Percentiles rank a stretch among this genome's conserved stretches.
phyloP scores from a whole-genome alignment of 2,329 filamentous ascomycete species.

The Parasarocladium wereldwijsianum region DNA sequence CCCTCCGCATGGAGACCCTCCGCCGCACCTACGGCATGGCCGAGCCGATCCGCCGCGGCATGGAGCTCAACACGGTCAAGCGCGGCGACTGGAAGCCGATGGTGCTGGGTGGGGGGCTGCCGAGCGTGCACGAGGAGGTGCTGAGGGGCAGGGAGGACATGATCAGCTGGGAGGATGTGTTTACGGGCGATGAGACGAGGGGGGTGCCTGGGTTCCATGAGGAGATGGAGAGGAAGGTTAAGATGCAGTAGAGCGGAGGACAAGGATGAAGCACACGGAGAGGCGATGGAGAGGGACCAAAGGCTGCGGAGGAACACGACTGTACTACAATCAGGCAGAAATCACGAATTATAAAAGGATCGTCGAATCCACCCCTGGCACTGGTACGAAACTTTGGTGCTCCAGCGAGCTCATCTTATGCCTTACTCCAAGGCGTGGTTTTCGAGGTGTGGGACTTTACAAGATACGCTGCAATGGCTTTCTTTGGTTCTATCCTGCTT shows the following conservation, averaged over 20 bases:
- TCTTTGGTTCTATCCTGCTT: no score
- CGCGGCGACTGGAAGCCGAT: conserved; percentile 69
- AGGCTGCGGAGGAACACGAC: no score
- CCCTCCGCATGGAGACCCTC: conserved; percentile 75
- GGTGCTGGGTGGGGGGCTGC: conserved; percentile 37
- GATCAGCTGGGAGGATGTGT: conserved; percentile 90
- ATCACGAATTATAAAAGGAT: no score
- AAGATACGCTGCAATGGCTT: no score
- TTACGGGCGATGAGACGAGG: conserved; percentile 60
- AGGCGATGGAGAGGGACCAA: no score
- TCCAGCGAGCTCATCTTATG: no score
- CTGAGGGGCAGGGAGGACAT: conserved; percentile 63
- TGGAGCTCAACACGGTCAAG: conserved; percentile 84
- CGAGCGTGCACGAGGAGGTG: conserved; percentile 78
- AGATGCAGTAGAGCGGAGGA: conserved; percentile 48
- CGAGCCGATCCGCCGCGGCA: conserved; percentile 80
- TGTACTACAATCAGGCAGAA: no score
- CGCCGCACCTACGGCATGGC: conserved; percentile 81
- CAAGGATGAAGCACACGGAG: no score
- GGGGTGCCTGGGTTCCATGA: conserved; percentile 64
- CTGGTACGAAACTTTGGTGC: no score
- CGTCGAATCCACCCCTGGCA: no score
- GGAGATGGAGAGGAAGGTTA: conserved; percentile 87
- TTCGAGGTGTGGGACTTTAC: no score
- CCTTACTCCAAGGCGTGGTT: no score